phyloP scores from a whole-genome alignment of 2,329 filamentous ascomycete species.

The Hypoxylon sp. region DNA sequence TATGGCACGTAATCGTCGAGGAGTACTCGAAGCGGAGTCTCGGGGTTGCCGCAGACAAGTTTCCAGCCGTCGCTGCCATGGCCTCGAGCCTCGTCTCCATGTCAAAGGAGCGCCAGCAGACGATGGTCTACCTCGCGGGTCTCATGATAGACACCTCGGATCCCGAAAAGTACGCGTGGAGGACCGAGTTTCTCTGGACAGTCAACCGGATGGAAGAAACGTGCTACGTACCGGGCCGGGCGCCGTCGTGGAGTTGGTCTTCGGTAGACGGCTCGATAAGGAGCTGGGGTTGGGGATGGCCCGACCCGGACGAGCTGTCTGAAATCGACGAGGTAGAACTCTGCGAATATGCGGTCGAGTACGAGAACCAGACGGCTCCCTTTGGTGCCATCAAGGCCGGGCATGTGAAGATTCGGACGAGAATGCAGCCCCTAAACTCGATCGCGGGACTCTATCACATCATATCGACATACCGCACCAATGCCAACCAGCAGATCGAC shows the following conservation, averaged over 20 bases:
- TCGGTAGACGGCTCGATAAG: slow-evolving; percentile 18
- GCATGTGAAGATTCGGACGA: slow-evolving; percentile 6
- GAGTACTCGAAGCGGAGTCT: slow-evolving; percentile 25
- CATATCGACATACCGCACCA: background rate
- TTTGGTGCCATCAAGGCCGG: slow-evolving; percentile 26
- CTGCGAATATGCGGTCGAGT: slow-evolving; percentile 5
- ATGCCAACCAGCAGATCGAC: background rate
- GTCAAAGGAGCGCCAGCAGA: slow-evolving; percentile 20
- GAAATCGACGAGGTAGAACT: slow-evolving; percentile 21
- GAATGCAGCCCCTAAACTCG: slow-evolving; percentile 5
- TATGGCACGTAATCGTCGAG: slow-evolving; percentile 24
- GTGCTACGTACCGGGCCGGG: background rate
- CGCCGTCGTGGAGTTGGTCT: slow-evolving; percentile 35
- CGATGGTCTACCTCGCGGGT: slow-evolving; percentile 23
- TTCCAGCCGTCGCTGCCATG: slow-evolving; percentile 35
- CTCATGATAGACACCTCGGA: slow-evolving; percentile 26
- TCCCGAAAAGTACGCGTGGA: slow-evolving; percentile 18
- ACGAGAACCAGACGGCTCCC: slow-evolving; percentile 16
- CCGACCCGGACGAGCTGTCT: background rate
- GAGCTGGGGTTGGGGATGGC: slow-evolving; percentile 6
- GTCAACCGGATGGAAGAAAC: slow-evolving; percentile 2
- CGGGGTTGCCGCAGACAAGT: slow-evolving; percentile 29
- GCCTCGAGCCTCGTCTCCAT: slow-evolving; percentile 24
- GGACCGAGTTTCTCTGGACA: slow-evolving; percentile 25
- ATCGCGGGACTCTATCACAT: slow-evolving; percentile 3